Conservation (phyloP, 495 filamentous ascomycete species). For the Lentithecium fluviatile region DNA sequence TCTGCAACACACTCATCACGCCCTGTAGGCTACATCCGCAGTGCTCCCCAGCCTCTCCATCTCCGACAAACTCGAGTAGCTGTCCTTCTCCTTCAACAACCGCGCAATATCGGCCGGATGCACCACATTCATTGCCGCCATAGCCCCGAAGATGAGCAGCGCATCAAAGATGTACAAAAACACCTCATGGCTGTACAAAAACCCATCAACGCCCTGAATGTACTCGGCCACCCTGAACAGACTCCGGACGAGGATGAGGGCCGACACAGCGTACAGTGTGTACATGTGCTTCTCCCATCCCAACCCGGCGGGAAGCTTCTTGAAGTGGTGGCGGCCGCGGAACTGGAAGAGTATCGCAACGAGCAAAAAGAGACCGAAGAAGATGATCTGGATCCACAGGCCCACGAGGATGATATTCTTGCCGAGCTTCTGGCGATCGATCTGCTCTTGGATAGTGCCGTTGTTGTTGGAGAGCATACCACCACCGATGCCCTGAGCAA, state of each 20-base stretch:
- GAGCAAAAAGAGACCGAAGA: slow-evolving; percentile 49
- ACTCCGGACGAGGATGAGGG: slow-evolving; percentile 60
- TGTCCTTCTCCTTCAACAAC: slow-evolving; percentile 20
- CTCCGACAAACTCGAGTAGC: neutral
- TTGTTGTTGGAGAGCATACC: slow-evolving; percentile 38
- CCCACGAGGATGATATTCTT: slow-evolving; percentile 44
- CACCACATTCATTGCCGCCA: slow-evolving; percentile 51
- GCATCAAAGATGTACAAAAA: slow-evolving; percentile 66
- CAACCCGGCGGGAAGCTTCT: slow-evolving; percentile 17
- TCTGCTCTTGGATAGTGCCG: neutral
- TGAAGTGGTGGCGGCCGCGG: slow-evolving; percentile 38
- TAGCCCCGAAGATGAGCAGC: slow-evolving; percentile 55
- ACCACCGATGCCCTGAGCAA: slow-evolving; percentile 46
- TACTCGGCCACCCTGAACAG: slow-evolving; percentile 66
- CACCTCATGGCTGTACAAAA: slow-evolving; percentile 54
- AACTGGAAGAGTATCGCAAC: slow-evolving; percentile 45
- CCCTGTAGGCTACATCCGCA: too few species aligned
- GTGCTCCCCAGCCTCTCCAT: neutral
- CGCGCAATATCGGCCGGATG: slow-evolving; percentile 43
- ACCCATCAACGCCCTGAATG: slow-evolving; percentile 54
- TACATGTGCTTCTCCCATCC: slow-evolving; percentile 55
- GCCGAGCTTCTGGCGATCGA: slow-evolving; percentile 18
- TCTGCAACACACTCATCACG: too few species aligned
- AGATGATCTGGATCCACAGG: slow-evolving; percentile 47
- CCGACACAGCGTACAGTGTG: slow-evolving; percentile 53